Conservation (phyloP, 805 yeast species). For the Myxozyma geophila region DNA sequence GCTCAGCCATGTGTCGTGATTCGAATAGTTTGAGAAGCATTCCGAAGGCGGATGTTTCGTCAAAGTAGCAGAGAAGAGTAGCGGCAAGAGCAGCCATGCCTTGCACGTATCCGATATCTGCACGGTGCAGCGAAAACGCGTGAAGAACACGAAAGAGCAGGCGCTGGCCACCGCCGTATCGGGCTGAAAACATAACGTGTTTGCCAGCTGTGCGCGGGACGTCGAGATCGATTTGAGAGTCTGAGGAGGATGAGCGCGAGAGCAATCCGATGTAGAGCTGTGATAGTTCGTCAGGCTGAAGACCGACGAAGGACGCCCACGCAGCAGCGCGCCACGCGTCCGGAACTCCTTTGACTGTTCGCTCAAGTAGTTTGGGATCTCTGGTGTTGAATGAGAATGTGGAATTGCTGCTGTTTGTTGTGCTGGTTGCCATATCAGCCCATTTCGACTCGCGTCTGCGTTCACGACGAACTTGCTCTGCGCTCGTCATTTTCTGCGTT, state of each 20-base stretch:
- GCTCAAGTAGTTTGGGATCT: slow-evolving; percentile 14
- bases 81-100: slow-evolving; percentile 53
- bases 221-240: slow-evolving; percentile 37
- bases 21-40: slow-evolving; percentile 30
- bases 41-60: slow-evolving; percentile 31
- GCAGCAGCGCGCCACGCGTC: slow-evolving; percentile 37
- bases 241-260: slow-evolving; percentile 25
- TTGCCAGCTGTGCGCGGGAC: slow-evolving; percentile 36
- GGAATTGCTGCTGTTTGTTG: neutral
- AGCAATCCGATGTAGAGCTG: slow-evolving; percentile 11
- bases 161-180: slow-evolving; percentile 38
- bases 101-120: slow-evolving; percentile 44
- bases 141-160: slow-evolving; percentile 37
- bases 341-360: slow-evolving; percentile 37
- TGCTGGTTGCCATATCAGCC: slow-evolving; percentile 15
- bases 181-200: slow-evolving; percentile 36
- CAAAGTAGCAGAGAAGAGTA: slow-evolving; percentile 45
- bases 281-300: neutral
- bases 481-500: neutral
- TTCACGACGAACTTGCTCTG: slow-evolving; percentile 2
- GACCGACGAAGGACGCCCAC: slow-evolving; percentile 35
- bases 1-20: slow-evolving; percentile 18
- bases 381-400: slow-evolving; percentile 12
- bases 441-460: slow-evolving; percentile 21
- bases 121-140: slow-evolving; percentile 31